Evolutionary conservation across 768 basidiomycete species (phyloP).

Genomic region (Solioccasus polychromus): DNA sequence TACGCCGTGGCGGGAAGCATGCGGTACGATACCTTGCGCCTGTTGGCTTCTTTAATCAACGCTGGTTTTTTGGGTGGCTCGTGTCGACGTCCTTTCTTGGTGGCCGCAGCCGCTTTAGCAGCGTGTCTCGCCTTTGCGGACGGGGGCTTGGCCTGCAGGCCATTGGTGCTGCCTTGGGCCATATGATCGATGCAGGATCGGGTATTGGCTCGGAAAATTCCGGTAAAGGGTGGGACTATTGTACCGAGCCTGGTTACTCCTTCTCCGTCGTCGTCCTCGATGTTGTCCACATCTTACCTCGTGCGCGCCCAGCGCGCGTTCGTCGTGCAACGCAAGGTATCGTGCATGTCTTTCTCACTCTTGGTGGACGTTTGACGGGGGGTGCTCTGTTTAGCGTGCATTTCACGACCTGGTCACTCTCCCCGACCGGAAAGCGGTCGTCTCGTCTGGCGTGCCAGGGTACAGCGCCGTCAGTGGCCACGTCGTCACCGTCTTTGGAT

Average conservation of each 20-base stretch:
- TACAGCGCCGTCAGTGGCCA: slow-evolving; percentile 89
- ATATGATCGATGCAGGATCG: slow-evolving; percentile 26
- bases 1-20: neutral
- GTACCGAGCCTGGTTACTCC: neutral
- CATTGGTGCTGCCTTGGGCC: slow-evolving; percentile 88
- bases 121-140: slow-evolving; percentile 50
- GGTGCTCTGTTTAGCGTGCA: slow-evolving; percentile 49
- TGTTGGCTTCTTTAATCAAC: slow-evolving; percentile 69
- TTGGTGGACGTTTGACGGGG: neutral
- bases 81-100: slow-evolving; percentile 76
- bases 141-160: slow-evolving; percentile 54
- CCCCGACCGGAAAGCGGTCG: slow-evolving; percentile 59
- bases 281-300: slow-evolving; percentile 46
- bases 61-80: slow-evolving; percentile 80
- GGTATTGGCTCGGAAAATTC: slow-evolving; percentile 18
- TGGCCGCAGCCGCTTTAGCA: slow-evolving; percentile 62
- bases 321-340: slow-evolving; percentile 46
- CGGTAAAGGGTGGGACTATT: slow-evolving; percentile 17
- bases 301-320: slow-evolving; percentile 54
- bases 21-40: slow-evolving; percentile 60
- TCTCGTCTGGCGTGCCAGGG: slow-evolving; percentile 76
- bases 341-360: neutral
- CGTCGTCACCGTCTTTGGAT: slow-evolving; percentile 94
- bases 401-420: slow-evolving; percentile 70
- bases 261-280: slow-evolving; percentile 24